These are phyloP conservation scores for Cordyceps javanica DNA, from an alignment of 2,329 filamentous ascomycete species.

Conservation along the genomic window DNA sequence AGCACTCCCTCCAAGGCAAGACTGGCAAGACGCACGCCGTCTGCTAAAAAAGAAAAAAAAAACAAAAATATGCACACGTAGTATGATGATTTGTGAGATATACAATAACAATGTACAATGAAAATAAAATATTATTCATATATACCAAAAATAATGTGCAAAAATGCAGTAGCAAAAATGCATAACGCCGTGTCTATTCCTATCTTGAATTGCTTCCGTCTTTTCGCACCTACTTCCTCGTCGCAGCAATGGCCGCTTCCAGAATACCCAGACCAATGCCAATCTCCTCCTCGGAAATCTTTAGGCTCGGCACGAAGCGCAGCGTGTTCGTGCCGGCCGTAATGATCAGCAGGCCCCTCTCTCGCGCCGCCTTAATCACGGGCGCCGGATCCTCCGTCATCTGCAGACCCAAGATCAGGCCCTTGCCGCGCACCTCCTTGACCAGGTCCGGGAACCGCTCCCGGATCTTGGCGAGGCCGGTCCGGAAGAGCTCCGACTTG, in stretches of 20 bases:
- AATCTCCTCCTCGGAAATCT: slow-evolving; percentile 76
- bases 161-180: neutral
- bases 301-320: slow-evolving; percentile 82
- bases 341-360: slow-evolving; percentile 83
- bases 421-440: slow-evolving; percentile 72
- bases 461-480: slow-evolving; percentile 42
- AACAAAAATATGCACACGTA: too few relatives aligned
- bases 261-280: slow-evolving; percentile 69
- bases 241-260: slow-evolving; percentile 54
- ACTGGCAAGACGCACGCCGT: slow-evolving; percentile 83
- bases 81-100: neutral
- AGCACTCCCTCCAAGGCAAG: slow-evolving; percentile 84
- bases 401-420: slow-evolving; percentile 83
- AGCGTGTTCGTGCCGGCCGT: slow-evolving; percentile 90
- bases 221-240: slow-evolving; percentile 22
- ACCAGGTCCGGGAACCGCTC: slow-evolving; percentile 60
- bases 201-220: neutral
- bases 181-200: neutral
- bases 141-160: neutral
- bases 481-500: slow-evolving; percentile 52
- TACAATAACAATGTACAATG: neutral
- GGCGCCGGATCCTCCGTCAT: slow-evolving; percentile 64
- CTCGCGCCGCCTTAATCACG: slow-evolving; percentile 78
- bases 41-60: slow-evolving; percentile 50
- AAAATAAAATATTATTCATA: neutral